These are phyloP conservation scores for Aspergillus vadensis DNA, from an alignment of 2,329 filamentous ascomycete genomes.

Conservation along the genomic window DNA sequence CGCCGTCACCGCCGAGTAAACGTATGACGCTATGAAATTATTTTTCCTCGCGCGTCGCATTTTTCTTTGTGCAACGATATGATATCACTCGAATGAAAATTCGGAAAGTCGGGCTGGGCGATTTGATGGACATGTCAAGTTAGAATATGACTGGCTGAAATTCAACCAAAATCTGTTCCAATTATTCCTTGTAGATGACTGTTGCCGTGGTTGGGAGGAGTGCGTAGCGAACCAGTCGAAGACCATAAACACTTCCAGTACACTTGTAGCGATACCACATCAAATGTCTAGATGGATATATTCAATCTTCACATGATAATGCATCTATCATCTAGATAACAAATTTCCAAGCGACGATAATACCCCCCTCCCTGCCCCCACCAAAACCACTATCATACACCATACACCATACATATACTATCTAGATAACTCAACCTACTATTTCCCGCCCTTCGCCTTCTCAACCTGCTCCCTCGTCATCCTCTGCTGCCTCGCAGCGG, in stretches of 20 bases:
- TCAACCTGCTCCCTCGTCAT: constrained; percentile 50
- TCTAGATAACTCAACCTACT: constrained; percentile 8
- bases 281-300: no score
- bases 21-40: constrained; percentile 31
- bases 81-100: constrained; percentile 38
- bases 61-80: constrained; percentile 41
- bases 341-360: not conserved
- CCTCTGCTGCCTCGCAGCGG: constrained; percentile 66
- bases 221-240: no score
- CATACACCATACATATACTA: not conserved
- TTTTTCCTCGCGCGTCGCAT: constrained; percentile 41
- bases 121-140: constrained; percentile 38
- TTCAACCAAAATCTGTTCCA: constrained; percentile 30
- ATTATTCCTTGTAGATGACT: constrained; percentile 14
- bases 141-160: constrained; percentile 33
- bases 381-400: not conserved
- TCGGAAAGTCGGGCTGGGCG: constrained; percentile 39
- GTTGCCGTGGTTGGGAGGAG: no score
- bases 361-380: not conserved
- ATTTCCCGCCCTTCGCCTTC: not conserved
- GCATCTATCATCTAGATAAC: no score
- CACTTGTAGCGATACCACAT: no score
- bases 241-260: no score
- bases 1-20: constrained; percentile 50
- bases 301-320: no score